phyloP scores from a whole-genome alignment of 805 yeast genomes.

The Kodamaea sagamina region DNA sequence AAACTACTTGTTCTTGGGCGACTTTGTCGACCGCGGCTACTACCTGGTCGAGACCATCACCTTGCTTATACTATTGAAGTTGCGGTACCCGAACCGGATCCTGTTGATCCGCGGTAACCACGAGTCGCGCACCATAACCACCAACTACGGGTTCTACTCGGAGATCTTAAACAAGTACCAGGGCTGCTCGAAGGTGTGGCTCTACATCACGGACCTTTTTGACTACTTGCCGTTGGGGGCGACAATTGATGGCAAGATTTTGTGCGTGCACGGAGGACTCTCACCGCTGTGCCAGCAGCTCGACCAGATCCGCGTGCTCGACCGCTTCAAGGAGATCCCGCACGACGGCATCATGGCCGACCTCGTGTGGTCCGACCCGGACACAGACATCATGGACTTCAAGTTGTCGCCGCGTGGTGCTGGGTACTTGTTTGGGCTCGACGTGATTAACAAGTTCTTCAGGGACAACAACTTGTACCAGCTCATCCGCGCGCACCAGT shows the following conservation, averaged over 20 bases:
- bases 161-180: constrained; percentile 93
- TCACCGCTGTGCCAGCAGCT: constrained; percentile 94
- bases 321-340: constrained; percentile 91
- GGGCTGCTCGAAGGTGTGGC: constrained; percentile 72
- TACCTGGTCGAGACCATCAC: constrained; percentile 93
- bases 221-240: constrained; percentile 89
- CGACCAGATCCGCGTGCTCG: constrained; percentile 88
- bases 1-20: constrained; percentile 90
- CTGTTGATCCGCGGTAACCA: constrained; percentile 90
- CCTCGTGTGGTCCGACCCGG: constrained; percentile 98
- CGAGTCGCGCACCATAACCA: constrained; percentile 95
- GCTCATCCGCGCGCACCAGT: constrained; percentile 90
- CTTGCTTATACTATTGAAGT: constrained; percentile 74
- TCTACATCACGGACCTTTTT: constrained; percentile 85
- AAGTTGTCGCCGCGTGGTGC: constrained; percentile 95
- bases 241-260: constrained; percentile 83
- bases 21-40: constrained; percentile 94
- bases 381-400: constrained; percentile 75
- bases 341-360: constrained; percentile 99
- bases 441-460: constrained; percentile 85
- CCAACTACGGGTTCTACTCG: constrained; percentile 94
- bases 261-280: constrained; percentile 96
- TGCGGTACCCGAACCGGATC: constrained; percentile 85
- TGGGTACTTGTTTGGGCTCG: constrained; percentile 92
- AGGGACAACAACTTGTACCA: constrained; percentile 75